These are phyloP conservation scores for Aspergillus luchuensis DNA, from an alignment of 2,329 filamentous ascomycete species.

Conservation along the genomic window DNA sequence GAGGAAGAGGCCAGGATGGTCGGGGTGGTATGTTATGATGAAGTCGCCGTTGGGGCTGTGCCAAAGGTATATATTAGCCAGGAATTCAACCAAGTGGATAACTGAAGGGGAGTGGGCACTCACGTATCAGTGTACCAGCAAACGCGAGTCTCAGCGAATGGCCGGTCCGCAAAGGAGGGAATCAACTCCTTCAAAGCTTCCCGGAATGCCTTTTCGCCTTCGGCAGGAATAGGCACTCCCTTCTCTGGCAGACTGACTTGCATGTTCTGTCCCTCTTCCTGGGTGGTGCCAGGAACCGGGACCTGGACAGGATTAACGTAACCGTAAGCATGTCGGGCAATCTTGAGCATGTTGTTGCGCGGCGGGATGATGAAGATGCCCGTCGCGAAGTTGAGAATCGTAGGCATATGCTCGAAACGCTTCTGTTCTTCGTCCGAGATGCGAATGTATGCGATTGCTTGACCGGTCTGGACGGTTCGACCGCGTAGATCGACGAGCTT, in stretches of 20 bases:
- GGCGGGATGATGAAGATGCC: conserved; percentile 61
- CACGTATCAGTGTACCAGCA: conserved; percentile 78
- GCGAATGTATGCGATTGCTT: conserved; percentile 75
- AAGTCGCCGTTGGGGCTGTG: conserved; percentile 64
- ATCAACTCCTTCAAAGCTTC: conserved; percentile 63
- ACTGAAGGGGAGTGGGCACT: conserved; percentile 16
- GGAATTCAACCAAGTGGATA: too few species aligned
- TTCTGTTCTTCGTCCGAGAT: conserved; percentile 72
- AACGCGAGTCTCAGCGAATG: conserved; percentile 63
- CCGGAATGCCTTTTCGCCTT: conserved; percentile 65
- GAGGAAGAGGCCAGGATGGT: conserved; percentile 53
- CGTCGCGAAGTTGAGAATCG: conserved; percentile 53
- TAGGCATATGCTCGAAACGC: conserved; percentile 66
- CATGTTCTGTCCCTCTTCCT: conserved; percentile 26
- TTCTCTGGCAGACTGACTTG: conserved; percentile 44
- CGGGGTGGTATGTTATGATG: conserved; percentile 69
- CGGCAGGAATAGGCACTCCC: conserved; percentile 46
- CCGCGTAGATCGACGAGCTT: conserved; percentile 76
- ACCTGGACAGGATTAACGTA: conserved; percentile 55
- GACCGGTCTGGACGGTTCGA: conserved; percentile 76
- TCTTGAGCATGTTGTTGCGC: conserved; percentile 61
- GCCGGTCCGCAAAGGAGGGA: conserved; percentile 60
- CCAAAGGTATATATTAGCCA: too few species aligned
- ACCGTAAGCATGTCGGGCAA: conserved; percentile 70
- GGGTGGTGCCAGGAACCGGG: conserved; percentile 24